Base-by-base conservation (phyloP, 352 stramenopile genomes). In the Salisapilia sapeloensis region DNA sequence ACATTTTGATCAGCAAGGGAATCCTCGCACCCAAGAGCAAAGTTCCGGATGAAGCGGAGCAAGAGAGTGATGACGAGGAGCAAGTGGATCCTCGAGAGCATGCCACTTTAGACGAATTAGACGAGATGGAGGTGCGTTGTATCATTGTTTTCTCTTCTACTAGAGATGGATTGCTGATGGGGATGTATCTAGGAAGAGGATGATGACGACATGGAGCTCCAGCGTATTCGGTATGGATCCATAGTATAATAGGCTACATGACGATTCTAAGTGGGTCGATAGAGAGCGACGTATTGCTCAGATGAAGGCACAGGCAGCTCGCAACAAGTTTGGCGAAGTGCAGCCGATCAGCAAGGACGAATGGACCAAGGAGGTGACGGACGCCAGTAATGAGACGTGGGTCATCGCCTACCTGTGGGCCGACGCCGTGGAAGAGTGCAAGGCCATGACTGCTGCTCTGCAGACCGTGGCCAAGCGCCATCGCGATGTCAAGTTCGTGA, bases 401-500 rank as follows among this genome's bases (percentile, higher is more conserved):
- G 83, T 96, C 14, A 62, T 95, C 37, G 82, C 71, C 18, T 92
- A 92, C 44, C 48, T 95, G 14, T 96, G 86, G 62, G 72, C 94
- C 38, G 56, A 79, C 24, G 66, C 57, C 27, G 56, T 93, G 4
- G 58, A 91, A 35, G 85, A 94, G 40, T 94, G 81, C 61, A 82
- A 86, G 22, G 56, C 95, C 27, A 89, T 95, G 72, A 80, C 94
- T 39, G 60, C 89, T 39, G 55, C 86, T 17, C 60, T 95, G 11
- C 63, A 72, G 6, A 59, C 56, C 12, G 60, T 96, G 13, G 81
- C 79, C 14, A 67, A 65, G 42, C 79, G 74, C 36, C 80, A 95
- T 47, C 67, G 66, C 36, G 77, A 92, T 38, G 60, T 96, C 40
- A 96, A 96, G 53, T 94, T 96, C 37, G 76, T 96, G 37, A 90